Base-by-base conservation (phyloP, 1,284 basidiomycete species). In the Phellinidium pouzarii region DNA sequence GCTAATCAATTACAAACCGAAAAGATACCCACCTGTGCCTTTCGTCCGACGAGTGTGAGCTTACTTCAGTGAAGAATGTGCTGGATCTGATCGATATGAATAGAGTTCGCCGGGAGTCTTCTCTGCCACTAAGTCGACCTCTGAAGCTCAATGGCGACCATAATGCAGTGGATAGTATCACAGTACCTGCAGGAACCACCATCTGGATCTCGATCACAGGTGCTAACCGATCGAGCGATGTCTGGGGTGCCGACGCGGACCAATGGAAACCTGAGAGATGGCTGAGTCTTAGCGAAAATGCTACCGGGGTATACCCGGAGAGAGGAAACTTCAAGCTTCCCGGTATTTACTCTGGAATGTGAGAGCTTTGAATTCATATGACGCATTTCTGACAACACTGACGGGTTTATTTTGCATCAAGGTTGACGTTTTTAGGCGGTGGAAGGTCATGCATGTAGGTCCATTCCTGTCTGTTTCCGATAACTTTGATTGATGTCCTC, bases 191-290 rank as follows among this genome's bases (percentile, higher is more conserved):
- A 12, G 52, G 52, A 34, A 56, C 50, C 17, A 53, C 45, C 14
- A 48, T 65, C 1, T 44, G 53, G 40, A 57, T 64, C 27, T 62
- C 64, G 1, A 60, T 64, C 25, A 17, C 55, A 2, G 31, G 55
- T 2, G 47, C 61, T 20, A 62, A 65, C 38, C 53, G 54, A 3
- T 26, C 49, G 26, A 59, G 57, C 45, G 53, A 50, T 1, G 53
- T 64, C 23, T 66, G 65, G 62, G 65, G 64, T 4, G 50, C 59
- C 8, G 65, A 65, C 45, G 64, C 60, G 2, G 44, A 48, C 9
- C 54, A 61, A 43, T 64, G 61, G 56, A 58, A 55, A 50, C 60
- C 48, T 6, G 54, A 55, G 38, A 41, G 58, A 6, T 59, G 58
- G 58, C 51, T 59, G 3, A n/a, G 36, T n/a, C 25, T 14, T 14